These are phyloP conservation scores for Davidsoniella virescens DNA, from an alignment of 2,329 filamentous ascomycete species.

Conservation along the genomic window DNA sequence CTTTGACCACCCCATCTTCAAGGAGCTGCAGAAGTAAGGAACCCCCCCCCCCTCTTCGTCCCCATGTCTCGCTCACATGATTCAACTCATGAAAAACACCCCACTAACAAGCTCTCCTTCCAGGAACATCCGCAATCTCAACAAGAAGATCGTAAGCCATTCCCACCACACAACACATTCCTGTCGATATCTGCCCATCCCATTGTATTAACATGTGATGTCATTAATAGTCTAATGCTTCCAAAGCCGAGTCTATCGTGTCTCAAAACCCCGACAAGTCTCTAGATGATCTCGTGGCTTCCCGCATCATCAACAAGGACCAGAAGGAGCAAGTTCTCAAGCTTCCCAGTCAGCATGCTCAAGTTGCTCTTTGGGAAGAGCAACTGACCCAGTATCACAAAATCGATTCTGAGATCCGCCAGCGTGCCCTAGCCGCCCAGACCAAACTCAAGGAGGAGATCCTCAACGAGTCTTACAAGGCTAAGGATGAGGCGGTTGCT, in stretches of 20 bases:
- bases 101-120: conserved; percentile 13
- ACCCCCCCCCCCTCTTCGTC: conserved; percentile 1
- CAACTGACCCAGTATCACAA: conserved; percentile 61
- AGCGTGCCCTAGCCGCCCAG: conserved; percentile 41
- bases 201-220: neutral
- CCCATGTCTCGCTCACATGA: neutral
- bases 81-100: too few species aligned
- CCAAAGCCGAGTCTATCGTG: conserved; percentile 55
- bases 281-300: conserved; percentile 54
- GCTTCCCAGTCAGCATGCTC: conserved; percentile 55
- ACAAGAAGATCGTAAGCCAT: conserved; percentile 74
- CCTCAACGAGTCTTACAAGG: conserved; percentile 34
- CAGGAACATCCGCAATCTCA: conserved; percentile 79
- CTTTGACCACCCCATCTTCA: conserved; percentile 64
- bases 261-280: conserved; percentile 52
- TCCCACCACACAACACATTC: conserved; percentile 13
- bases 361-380: conserved; percentile 55
- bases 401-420: conserved; percentile 55
- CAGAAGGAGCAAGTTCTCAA: conserved; percentile 64
- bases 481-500: conserved; percentile 35
- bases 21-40: conserved; percentile 75
- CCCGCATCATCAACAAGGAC: conserved; percentile 63
- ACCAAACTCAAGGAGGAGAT: conserved; percentile 42
- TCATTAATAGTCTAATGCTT: conserved; percentile 41
- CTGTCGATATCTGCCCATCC: conserved; percentile 8